These are phyloP conservation scores for Acidomyces sp. DNA, from an alignment of 495 filamentous ascomycete genomes.

Conservation along the genomic window DNA sequence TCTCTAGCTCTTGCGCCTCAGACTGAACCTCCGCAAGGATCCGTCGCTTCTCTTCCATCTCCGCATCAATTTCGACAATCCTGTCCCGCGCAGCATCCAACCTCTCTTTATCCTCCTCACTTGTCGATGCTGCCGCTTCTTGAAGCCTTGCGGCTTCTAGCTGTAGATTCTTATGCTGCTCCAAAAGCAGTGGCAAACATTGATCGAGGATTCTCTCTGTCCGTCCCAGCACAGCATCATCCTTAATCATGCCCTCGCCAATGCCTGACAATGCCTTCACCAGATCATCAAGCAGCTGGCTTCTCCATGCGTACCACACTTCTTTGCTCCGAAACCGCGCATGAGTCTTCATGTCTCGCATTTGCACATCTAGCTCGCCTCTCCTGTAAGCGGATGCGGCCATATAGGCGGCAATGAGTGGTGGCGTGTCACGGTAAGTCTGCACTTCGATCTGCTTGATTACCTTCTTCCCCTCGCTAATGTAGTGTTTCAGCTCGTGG, in stretches of 20 bases:
- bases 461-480: conserved; percentile 74
- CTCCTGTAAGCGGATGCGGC: conserved; percentile 73
- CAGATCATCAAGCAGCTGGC: conserved; percentile 73
- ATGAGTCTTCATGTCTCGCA: conserved; percentile 90
- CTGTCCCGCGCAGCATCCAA: conserved; percentile 52
- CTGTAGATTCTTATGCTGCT: conserved; percentile 45
- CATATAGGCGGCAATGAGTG: conserved; percentile 82
- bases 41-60: conserved; percentile 53
- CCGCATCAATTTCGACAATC: conserved; percentile 48
- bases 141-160: conserved; percentile 52
- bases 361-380: conserved; percentile 83
- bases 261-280: conserved; percentile 65
- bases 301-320: conserved; percentile 97
- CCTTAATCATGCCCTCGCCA: conserved; percentile 58
- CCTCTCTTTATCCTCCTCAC: conserved; percentile 65
- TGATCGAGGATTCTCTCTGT: conserved; percentile 52
- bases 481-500: conserved; percentile 86
- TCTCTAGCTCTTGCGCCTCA: conserved; percentile 50
- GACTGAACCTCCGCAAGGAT: conserved; percentile 50
- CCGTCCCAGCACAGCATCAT: conserved; percentile 53
- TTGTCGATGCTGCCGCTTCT: conserved; percentile 58
- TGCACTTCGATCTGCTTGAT: conserved; percentile 80
- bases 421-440: conserved; percentile 75
- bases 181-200: conserved; percentile 50
- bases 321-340: conserved; percentile 78